Evolutionary conservation across 2,329 filamentous ascomycete species (phyloP).

Genomic region (Fusarium sp.): DNA sequence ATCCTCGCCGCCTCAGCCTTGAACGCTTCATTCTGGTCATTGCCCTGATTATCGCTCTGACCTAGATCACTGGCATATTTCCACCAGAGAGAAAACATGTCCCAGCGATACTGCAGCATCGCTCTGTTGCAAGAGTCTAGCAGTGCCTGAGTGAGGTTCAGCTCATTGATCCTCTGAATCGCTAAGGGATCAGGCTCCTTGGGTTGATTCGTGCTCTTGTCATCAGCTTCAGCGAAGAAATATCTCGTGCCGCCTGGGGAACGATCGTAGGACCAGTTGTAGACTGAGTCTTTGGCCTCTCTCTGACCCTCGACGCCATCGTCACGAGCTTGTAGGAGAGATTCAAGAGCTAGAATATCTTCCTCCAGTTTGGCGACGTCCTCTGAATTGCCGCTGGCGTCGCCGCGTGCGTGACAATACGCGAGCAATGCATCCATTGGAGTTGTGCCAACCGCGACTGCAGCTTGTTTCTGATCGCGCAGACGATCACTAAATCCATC

Average conservation of each 20-base stretch:
- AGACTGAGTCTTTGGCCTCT: constrained; percentile 44
- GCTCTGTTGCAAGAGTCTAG: constrained; percentile 35
- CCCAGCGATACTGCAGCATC: constrained; percentile 47
- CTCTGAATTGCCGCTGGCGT: constrained; percentile 14
- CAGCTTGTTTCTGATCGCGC: constrained; percentile 34
- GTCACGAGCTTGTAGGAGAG: constrained; percentile 43
- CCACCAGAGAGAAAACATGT: constrained; percentile 56
- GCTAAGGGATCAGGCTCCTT: neutral
- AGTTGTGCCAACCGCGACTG: constrained; percentile 49
- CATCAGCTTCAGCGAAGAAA: constrained; percentile 34
- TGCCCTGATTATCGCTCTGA: neutral
- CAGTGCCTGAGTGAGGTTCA: constrained; percentile 39
- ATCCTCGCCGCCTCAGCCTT: neutral
- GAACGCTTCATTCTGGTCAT: neutral
- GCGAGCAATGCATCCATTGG: constrained; percentile 52
- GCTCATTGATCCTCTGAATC: neutral
- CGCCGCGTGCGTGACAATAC: constrained; percentile 44
- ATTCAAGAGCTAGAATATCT: constrained; percentile 42
- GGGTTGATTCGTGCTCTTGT: constrained; percentile 3
- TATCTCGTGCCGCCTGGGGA: constrained; percentile 42
- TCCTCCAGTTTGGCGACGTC: constrained; percentile 38
- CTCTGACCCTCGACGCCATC: constrained; percentile 47
- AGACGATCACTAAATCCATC: constrained; percentile 39
- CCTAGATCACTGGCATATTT: constrained; percentile 37
- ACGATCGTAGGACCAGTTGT: constrained; percentile 45